Evolutionary conservation across 768 basidiomycete genomes (phyloP).

Genomic region (Megacollybia marginata): DNA sequence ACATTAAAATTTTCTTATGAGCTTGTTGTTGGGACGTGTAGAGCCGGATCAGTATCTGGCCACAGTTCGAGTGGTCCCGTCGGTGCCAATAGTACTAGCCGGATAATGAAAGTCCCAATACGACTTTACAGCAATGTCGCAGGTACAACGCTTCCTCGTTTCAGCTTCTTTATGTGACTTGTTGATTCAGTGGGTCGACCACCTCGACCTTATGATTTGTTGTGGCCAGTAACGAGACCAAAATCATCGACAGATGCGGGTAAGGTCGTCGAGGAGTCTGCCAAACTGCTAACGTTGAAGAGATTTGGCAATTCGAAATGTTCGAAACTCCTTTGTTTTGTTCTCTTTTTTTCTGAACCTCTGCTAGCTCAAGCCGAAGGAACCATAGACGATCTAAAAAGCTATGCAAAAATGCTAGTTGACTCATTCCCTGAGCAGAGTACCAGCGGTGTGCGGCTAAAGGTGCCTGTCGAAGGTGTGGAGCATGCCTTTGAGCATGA

Average conservation of each 20-base stretch:
- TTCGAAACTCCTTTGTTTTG: neutral
- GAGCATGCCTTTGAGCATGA: constrained; percentile 20
- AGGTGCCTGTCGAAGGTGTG: constrained; percentile 17
- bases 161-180: constrained; percentile 2
- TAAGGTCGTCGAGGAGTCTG: constrained; percentile 28
- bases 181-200: constrained; percentile 35
- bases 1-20: constrained; percentile 84
- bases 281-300: neutral
- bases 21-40: constrained; percentile 81
- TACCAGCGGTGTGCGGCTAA: constrained; percentile 16
- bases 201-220: constrained; percentile 68
- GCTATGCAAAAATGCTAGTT: constrained; percentile 48
- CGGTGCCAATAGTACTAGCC: constrained; percentile 48
- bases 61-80: constrained; percentile 16
- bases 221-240: constrained; percentile 63
- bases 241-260: constrained; percentile 16
- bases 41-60: constrained; percentile 37
- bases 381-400: constrained; percentile 37
- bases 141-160: constrained; percentile 36
- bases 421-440: constrained; percentile 31
- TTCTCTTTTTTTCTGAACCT: neutral
- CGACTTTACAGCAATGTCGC: constrained; percentile 84
- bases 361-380: neutral
- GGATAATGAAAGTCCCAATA: constrained; percentile 88
- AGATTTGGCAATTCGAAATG: neutral